phyloP scores from a whole-genome alignment of 805 yeast genomes.

The Barnettozyma sucrosica region DNA sequence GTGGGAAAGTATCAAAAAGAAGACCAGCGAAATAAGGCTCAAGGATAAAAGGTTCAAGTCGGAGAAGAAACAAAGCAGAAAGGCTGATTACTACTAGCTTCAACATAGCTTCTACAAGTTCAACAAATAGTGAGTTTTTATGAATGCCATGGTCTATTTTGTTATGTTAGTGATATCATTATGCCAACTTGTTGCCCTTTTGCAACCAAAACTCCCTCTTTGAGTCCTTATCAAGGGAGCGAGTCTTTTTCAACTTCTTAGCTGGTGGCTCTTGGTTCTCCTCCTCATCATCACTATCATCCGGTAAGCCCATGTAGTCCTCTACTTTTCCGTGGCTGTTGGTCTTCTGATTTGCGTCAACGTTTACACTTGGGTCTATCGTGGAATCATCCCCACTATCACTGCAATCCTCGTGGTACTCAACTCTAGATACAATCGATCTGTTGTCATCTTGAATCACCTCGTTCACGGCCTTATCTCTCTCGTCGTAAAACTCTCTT shows the following conservation, averaged over 20 bases:
- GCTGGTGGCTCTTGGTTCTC: slow-evolving; percentile 15
- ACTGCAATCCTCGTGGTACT: slow-evolving; percentile 11
- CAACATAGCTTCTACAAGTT: neutral
- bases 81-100: slow-evolving; percentile 7
- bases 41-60: slow-evolving; percentile 32
- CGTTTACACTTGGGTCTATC: neutral
- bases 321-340: slow-evolving; percentile 12
- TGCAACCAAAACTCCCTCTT: slow-evolving; percentile 34
- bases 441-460: slow-evolving; percentile 39
- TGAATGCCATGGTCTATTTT: neutral
- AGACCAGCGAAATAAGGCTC: slow-evolving; percentile 32
- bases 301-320: slow-evolving; percentile 23
- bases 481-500: slow-evolving; percentile 73
- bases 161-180: slow-evolving; percentile 1
- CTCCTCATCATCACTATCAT: slow-evolving; percentile 23
- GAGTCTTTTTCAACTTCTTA: slow-evolving; percentile 6
- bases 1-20: slow-evolving; percentile 40
- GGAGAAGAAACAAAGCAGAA: slow-evolving; percentile 34
- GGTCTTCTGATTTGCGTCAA: neutral
- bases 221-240: slow-evolving; percentile 16
- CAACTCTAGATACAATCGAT: slow-evolving; percentile 12
- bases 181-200: slow-evolving; percentile 27
- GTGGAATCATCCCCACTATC: slow-evolving; percentile 13
- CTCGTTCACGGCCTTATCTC: slow-evolving; percentile 54
- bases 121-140: neutral